These are phyloP conservation scores for Diddensiella santjacobensis DNA, from an alignment of 805 yeast species.

Conservation along the genomic window DNA sequence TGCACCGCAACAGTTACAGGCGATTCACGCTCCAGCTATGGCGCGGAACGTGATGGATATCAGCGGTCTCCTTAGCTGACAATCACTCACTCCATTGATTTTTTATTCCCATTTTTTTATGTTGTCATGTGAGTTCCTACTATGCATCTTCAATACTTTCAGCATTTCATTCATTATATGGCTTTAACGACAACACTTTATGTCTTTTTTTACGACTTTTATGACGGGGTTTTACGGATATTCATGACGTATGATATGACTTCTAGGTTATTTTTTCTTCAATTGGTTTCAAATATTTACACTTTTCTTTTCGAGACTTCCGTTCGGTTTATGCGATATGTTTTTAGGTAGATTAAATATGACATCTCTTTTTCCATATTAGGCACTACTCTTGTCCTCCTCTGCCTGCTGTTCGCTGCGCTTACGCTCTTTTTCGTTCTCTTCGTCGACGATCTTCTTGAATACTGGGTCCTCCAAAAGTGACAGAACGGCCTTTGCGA, in stretches of 20 bases:
- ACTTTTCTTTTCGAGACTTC: neutral
- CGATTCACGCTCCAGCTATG: neutral
- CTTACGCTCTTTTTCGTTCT: neutral
- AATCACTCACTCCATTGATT: neutral
- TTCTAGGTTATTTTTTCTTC: slow-evolving; percentile 2
- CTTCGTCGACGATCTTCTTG: slow-evolving; percentile 37
- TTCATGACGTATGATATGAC: slow-evolving; percentile 4
- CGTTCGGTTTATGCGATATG: neutral
- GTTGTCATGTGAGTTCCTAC: no score
- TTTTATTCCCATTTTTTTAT: slow-evolving; percentile 1
- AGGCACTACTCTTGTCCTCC: slow-evolving; percentile 3
- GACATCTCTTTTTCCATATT: neutral
- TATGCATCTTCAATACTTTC: no score
- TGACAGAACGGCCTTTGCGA: slow-evolving; percentile 65
- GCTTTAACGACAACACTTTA: neutral
- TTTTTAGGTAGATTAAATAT: neutral
- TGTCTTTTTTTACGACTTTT: neutral
- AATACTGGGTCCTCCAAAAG: slow-evolving; percentile 69
- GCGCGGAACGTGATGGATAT: slow-evolving; percentile 19
- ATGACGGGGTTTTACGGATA: neutral
- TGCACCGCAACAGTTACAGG: no score
- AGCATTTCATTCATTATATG: no score
- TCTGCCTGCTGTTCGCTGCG: slow-evolving; percentile 5
- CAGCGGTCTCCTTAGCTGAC: slow-evolving; percentile 18
- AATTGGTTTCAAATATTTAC: neutral